Conservation (phyloP, 495 filamentous ascomycete species). For the Aspergillus asperescens region DNA sequence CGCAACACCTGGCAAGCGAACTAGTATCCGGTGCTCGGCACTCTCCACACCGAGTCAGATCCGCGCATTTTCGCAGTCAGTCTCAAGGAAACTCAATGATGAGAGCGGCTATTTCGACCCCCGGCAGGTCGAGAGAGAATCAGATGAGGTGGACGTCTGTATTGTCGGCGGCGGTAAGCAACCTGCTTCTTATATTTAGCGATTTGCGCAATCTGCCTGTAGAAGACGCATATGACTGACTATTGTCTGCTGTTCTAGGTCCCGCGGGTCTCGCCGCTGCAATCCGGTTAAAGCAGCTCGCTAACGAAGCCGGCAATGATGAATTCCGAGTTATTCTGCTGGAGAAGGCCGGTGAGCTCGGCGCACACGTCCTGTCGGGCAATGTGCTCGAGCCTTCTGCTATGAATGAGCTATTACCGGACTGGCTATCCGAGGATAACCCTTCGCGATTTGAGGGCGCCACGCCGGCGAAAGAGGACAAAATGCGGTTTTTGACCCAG, state of each 20-base stretch:
- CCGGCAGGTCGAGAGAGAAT: slow-evolving; percentile 71
- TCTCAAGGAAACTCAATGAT: slow-evolving; percentile 44
- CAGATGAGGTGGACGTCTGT: slow-evolving; percentile 90
- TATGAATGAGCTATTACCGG: slow-evolving; percentile 83
- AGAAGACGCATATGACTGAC: slow-evolving; percentile 12
- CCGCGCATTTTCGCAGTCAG: slow-evolving; percentile 47
- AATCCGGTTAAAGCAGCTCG: slow-evolving; percentile 92
- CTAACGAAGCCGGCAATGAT: slow-evolving; percentile 91
- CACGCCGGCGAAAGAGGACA: slow-evolving; percentile 76
- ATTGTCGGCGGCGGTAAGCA: slow-evolving; percentile 83
- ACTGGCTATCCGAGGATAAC: slow-evolving; percentile 88
- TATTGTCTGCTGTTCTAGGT: slow-evolving; percentile 40
- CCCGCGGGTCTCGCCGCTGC: slow-evolving; percentile 89
- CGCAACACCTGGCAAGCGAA: slow-evolving; percentile 18
- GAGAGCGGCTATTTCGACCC: slow-evolving; percentile 67
- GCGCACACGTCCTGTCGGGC: slow-evolving; percentile 91
- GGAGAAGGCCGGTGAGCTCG: slow-evolving; percentile 93
- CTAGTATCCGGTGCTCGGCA: slow-evolving; percentile 19
- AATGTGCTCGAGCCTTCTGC: slow-evolving; percentile 91
- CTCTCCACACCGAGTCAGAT: slow-evolving; percentile 27
- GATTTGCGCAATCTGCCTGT: neutral
- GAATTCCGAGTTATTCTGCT: slow-evolving; percentile 89
- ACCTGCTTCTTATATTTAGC: neutral
- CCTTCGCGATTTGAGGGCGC: slow-evolving; percentile 75
- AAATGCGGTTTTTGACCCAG: slow-evolving; percentile 94